phyloP scores from a whole-genome alignment of 495 filamentous ascomycete species.

The Trichoderma reesei region DNA sequence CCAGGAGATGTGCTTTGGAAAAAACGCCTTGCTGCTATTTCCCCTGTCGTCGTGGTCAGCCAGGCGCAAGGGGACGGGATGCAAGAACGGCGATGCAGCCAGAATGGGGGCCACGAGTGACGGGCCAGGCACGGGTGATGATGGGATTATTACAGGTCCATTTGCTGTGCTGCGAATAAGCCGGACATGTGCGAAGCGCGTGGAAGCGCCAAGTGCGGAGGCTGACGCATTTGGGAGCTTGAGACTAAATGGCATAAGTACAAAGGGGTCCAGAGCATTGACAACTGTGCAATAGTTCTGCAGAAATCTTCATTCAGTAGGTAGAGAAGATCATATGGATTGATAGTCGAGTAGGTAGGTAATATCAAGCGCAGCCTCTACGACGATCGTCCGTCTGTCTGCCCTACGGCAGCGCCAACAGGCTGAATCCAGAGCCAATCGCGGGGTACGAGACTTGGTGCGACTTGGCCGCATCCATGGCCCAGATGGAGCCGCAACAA shows the following conservation, averaged over 20 bases:
- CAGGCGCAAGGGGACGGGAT: neutral
- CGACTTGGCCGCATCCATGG: too few species aligned
- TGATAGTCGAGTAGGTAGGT: too few species aligned
- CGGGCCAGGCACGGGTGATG: neutral
- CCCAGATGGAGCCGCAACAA: too few species aligned
- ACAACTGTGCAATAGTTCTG: too few species aligned
- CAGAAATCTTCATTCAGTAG: too few species aligned
- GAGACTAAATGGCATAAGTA: too few species aligned
- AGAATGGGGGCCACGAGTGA: neutral
- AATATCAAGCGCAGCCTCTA: neutral
- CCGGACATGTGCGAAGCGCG: neutral
- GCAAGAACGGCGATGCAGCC: neutral
- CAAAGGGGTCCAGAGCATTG: too few species aligned
- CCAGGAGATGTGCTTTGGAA: too few species aligned
- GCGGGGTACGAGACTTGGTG: neutral
- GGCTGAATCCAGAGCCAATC: neutral
- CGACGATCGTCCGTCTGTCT: neutral
- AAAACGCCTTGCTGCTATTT: neutral
- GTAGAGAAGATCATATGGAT: too few species aligned
- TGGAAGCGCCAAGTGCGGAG: too few species aligned
- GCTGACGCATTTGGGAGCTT: too few species aligned
- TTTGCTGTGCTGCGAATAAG: neutral
- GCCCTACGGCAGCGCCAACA: neutral
- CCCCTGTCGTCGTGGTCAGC: constrained; percentile 3
- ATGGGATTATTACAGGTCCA: neutral